Evolutionary conservation across 768 basidiomycete species (phyloP), one percentile per base, ranked within the genome.

Genomic region (Holtermannia corniformis): DNA sequence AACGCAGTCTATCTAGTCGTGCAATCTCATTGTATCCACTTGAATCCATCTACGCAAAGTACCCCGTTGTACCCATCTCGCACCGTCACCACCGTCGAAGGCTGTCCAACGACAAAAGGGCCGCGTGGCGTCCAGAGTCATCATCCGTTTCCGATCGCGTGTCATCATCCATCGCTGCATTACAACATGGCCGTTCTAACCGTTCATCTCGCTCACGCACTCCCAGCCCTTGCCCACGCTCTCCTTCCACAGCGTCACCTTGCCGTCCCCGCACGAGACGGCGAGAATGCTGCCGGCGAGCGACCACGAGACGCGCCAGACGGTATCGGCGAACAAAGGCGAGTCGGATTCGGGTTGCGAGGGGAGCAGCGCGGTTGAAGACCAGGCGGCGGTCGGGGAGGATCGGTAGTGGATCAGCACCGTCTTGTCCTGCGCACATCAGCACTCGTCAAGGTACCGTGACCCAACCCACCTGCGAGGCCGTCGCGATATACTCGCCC

Each of bases 231-330:
- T 87, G 64, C 86, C 86, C 64, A 95, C 74, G 70, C 87, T 92
- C 76, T 99, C 95, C 74, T 99, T 99, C 93, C 95, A 99, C 47
- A 96, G 76, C 5, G 87, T 90, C 20, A 99, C 93, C 74, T 95
- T 96, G 12, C 95, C 93, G 67, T 99, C 95, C 10, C 91, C 92
- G 72, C 90, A 93, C 71, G 88, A 90, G 42, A 97, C 95, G 0
- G 92, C 92, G 44, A 99, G 78, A 48, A 99, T 80, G 67, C 96
- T 97, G 16, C 93, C 93, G 0, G 92, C 88, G 22, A 96, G 79
- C 59, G 88, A 92, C 95, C 95, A 99, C 43, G 87, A 89, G 27
- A 96, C 90, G n/a, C 92, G 81, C 95, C 93, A 99, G 22, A 96
- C 91, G 3, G 91, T 89, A 69, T 97, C 93, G 1, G 89, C 87